Evolutionary conservation across 345 rosid genomes (phyloP).

Genomic region (Corchorus olitorius): DNA sequence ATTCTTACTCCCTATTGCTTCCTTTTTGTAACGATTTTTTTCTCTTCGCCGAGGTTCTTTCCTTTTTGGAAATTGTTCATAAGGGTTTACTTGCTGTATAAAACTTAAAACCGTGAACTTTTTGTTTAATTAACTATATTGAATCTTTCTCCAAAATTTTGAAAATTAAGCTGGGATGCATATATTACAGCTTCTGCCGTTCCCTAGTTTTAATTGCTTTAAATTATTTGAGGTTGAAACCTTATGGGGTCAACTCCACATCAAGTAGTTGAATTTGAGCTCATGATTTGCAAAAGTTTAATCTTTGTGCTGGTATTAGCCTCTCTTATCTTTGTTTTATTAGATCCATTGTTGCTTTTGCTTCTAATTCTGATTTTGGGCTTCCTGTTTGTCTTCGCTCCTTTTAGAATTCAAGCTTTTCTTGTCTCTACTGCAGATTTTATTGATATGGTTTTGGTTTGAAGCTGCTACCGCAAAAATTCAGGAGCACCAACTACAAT

Average conservation of each 20-base stretch:
- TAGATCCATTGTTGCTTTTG: constrained; percentile 26
- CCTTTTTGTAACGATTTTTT: neutral
- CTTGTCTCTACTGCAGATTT: constrained; percentile 50
- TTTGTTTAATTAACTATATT: constrained; percentile 1
- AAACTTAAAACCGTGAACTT: neutral
- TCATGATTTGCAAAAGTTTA: constrained; percentile 8
- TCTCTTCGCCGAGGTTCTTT: constrained; percentile 4
- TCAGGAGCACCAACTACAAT: constrained; percentile 35
- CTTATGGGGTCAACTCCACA: neutral
- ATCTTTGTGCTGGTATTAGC: constrained; percentile 23
- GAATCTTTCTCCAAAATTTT: neutral
- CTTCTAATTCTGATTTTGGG: neutral
- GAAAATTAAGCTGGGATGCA: constrained; percentile 6
- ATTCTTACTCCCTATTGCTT: constrained; percentile 12
- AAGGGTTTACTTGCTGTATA: neutral
- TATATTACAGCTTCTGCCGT: neutral
- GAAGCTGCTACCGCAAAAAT: constrained; percentile 46
- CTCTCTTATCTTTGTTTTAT: constrained; percentile 14
- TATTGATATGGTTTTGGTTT: constrained; percentile 52
- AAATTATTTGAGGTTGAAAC: neutral
- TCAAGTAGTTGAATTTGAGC: constrained; percentile 22
- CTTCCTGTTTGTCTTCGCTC: constrained; percentile 6
- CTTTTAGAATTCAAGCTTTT: neutral
- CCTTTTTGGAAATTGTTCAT: constrained; percentile 18
- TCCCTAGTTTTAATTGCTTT: constrained; percentile 13